Evolutionary conservation across 345 rosid genomes (phyloP).

Genomic region (Eucalyptus dawsonii): DNA sequence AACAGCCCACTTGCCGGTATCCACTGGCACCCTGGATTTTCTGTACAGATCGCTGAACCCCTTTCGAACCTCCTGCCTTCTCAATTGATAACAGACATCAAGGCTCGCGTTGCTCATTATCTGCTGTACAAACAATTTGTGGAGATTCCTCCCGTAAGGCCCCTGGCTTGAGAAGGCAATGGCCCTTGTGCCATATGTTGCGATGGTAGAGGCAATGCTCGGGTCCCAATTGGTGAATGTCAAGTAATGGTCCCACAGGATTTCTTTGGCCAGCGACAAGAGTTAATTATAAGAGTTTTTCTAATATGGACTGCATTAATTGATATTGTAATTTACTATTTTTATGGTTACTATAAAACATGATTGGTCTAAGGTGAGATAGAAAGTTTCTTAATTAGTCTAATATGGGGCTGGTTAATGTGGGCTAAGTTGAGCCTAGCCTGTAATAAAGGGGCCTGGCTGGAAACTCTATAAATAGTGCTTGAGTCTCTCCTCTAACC

Average conservation of each 20-base stretch:
- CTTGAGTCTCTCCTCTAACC: too few relatives aligned
- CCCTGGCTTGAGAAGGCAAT: conserved; percentile 8
- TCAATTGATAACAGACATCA: conserved; percentile 5
- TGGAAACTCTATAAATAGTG: too few relatives aligned
- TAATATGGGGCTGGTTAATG: too few relatives aligned
- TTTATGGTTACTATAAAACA: too few relatives aligned
- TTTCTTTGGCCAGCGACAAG: conserved; percentile 1
- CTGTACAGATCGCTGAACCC: background rate
- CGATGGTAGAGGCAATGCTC: background rate
- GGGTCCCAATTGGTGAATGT: conserved; percentile 15
- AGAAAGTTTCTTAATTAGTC: too few relatives aligned
- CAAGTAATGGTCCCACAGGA: conserved; percentile 21
- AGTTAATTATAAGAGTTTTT: too few relatives aligned
- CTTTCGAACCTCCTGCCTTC: conserved; percentile 7
- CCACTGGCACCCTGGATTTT: background rate
- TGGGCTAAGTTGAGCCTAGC: too few relatives aligned
- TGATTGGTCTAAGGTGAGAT: too few relatives aligned
- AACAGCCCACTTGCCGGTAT: conserved; percentile 13
- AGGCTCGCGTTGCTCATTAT: conserved; percentile 19
- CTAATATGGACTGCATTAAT: too few relatives aligned
- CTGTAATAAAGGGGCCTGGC: too few relatives aligned
- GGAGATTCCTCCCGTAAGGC: conserved; percentile 6
- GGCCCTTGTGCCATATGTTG: conserved; percentile 10
- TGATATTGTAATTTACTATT: too few relatives aligned
- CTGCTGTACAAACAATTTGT: conserved; percentile 16